Conservation (phyloP, 495 filamentous ascomycete species). For the Tuber aestivum region DNA sequence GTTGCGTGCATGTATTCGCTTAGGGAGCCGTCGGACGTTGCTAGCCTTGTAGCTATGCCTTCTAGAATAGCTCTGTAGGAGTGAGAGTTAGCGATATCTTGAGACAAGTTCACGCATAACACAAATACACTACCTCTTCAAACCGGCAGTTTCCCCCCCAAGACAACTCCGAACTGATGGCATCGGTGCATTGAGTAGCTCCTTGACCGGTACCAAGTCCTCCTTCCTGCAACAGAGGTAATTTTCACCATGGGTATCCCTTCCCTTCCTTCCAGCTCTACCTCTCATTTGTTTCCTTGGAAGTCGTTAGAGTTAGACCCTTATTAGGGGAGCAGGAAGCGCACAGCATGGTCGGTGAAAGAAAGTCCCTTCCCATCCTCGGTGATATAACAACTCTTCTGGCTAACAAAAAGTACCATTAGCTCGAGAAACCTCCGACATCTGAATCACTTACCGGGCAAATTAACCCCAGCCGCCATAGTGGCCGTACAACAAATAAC, state of each 20-base stretch:
- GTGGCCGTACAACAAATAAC: slow-evolving; percentile 77
- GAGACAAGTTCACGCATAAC: neutral
- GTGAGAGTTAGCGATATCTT: slow-evolving; percentile 18
- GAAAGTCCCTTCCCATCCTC: slow-evolving; percentile 69
- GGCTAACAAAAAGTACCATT: slow-evolving; percentile 43
- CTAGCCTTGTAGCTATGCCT: slow-evolving; percentile 64
- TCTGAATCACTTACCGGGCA: slow-evolving; percentile 44
- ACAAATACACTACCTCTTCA: slow-evolving; percentile 53
- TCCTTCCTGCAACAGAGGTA: slow-evolving; percentile 66
- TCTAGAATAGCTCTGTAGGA: slow-evolving; percentile 61
- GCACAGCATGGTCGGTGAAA: slow-evolving; percentile 70
- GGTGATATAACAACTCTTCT: slow-evolving; percentile 73
- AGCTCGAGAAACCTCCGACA: neutral
- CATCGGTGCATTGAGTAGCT: slow-evolving; percentile 67
- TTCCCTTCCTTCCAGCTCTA: slow-evolving; percentile 74
- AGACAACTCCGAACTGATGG: slow-evolving; percentile 66
- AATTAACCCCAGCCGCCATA: slow-evolving; percentile 78
- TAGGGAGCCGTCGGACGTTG: slow-evolving; percentile 61
- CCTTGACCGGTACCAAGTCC: slow-evolving; percentile 64
- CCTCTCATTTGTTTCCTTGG: slow-evolving; percentile 77
- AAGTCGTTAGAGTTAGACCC: slow-evolving; percentile 5
- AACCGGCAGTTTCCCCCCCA: slow-evolving; percentile 60
- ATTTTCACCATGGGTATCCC: slow-evolving; percentile 73
- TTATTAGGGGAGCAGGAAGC: slow-evolving; percentile 28
- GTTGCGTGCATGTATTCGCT: slow-evolving; percentile 67